Conservation (phyloP, 2,329 filamentous ascomycete genomes). For the Raffaelea albimanens region DNA sequence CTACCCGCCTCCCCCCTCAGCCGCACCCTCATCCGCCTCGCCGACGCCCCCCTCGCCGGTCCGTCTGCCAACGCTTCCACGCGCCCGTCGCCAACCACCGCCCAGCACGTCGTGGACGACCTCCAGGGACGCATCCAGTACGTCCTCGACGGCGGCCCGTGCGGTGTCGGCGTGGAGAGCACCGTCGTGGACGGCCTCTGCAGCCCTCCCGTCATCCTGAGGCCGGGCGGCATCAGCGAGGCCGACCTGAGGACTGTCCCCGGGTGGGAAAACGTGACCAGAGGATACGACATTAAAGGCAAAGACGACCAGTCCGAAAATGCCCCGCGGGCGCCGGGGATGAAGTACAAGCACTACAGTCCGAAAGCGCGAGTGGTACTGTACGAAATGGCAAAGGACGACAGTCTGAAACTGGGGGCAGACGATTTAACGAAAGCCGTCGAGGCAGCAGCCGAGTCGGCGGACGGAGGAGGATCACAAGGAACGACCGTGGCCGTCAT, state of each 20-base stretch:
- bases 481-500: slow-evolving; percentile 36
- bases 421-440: no score
- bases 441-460: background rate
- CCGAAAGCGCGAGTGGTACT: slow-evolving; percentile 79
- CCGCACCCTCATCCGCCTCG: slow-evolving; percentile 71
- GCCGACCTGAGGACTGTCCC: slow-evolving; percentile 63
- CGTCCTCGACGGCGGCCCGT: slow-evolving; percentile 82
- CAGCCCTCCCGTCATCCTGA: slow-evolving; percentile 67
- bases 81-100: slow-evolving; percentile 82
- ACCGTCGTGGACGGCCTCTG: slow-evolving; percentile 91
- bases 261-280: slow-evolving; percentile 72
- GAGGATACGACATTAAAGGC: slow-evolving; percentile 63
- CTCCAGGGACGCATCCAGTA: slow-evolving; percentile 71
- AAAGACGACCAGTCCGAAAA: background rate
- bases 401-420: no score
- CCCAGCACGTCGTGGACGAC: slow-evolving; percentile 81
- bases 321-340: slow-evolving; percentile 77
- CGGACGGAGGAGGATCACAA: slow-evolving; percentile 14
- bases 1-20: slow-evolving; percentile 85
- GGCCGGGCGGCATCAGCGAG: slow-evolving; percentile 80
- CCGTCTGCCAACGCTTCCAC: slow-evolving; percentile 94
- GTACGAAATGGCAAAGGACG: slow-evolving; percentile 47
- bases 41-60: slow-evolving; percentile 72
- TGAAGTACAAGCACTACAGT: slow-evolving; percentile 99
- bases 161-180: slow-evolving; percentile 85